Conservation (phyloP, 306 rosid genomes). For the Fagus crenata region DNA sequence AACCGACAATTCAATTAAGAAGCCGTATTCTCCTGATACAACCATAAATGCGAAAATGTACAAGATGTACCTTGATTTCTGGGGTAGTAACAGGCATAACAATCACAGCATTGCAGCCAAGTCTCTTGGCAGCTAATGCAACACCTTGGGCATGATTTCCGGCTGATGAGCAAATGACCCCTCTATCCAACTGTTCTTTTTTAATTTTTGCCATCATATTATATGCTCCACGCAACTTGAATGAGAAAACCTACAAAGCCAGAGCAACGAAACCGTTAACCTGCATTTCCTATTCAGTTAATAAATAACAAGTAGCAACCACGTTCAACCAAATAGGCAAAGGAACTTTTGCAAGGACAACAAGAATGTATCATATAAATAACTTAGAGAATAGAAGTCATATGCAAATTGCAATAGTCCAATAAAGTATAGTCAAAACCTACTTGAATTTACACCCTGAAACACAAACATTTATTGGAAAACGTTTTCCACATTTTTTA, state of each 20-base stretch:
- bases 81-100: conserved; percentile 93
- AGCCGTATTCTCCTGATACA: background rate
- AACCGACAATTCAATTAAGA: conserved; percentile 5
- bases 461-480: no score
- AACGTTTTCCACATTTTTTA: no score
- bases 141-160: conserved; percentile 99
- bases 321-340: background rate
- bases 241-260: conserved; percentile 71
- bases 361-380: background rate
- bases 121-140: conserved; percentile 80
- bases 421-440: background rate
- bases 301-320: background rate
- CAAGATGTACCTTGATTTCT: conserved; percentile 68
- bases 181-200: conserved; percentile 59
- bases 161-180: conserved; percentile 95
- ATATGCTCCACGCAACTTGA: conserved; percentile 95
- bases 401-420: background rate
- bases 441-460: background rate
- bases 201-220: conserved; percentile 95
- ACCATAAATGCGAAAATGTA: conserved; percentile 6
- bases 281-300: background rate
- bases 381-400: background rate
- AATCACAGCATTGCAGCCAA: conserved; percentile 76
- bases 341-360: background rate
- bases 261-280: conserved; percentile 13